Base-by-base conservation (phyloP, 1,139 yeast genomes). In the Taiozyma sp. region DNA sequence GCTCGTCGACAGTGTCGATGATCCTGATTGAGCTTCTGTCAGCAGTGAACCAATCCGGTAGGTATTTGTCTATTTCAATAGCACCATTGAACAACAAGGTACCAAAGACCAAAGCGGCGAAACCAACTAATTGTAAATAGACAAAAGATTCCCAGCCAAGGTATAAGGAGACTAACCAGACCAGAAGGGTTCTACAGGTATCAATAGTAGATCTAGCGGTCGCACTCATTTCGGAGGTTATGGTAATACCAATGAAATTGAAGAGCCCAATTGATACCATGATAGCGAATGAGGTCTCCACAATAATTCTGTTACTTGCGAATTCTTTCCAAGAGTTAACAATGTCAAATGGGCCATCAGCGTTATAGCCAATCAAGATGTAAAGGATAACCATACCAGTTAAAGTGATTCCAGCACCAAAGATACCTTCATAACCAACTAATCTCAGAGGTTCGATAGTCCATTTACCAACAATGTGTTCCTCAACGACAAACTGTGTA, bases 151-250 rank as follows among this genome's bases (percentile, higher is more conserved):
- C 96, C 96, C 96, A 88, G 4, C 95, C 95, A 60, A 87, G 65
- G n/a, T 69, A 50, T 51, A 87, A 70, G 0, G 95, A 89, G n/a
- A 85, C 76, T 1, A 83, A 48, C 96, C 96, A 88, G 23, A 88
- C 92, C 42, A 86, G 70, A 43, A 87, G 70, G 0, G 96, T 87
- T 60, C 96, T 76, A 56, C 88, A 84, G 0, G 92, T 84, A 63
- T 88, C 96, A 45, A 88, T 79, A 2, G 96, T 88, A 22, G 91
- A 82, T 63, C 96, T 75, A 3, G 93, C 77, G 0, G 96, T 87
- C 38, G 96, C 96, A 49, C 87, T 83, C 49, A 87, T 67, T 48
- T 71, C 69, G 48, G 79, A 76, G 3, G 96, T 88, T 45, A 88
- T 73, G 4, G 89, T 76, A 46, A 87, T 76, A 0, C 96, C 96